Evolutionary conservation across 2,329 filamentous ascomycete species (phyloP).

Genomic region (Arthrobotrys musiformis): DNA sequence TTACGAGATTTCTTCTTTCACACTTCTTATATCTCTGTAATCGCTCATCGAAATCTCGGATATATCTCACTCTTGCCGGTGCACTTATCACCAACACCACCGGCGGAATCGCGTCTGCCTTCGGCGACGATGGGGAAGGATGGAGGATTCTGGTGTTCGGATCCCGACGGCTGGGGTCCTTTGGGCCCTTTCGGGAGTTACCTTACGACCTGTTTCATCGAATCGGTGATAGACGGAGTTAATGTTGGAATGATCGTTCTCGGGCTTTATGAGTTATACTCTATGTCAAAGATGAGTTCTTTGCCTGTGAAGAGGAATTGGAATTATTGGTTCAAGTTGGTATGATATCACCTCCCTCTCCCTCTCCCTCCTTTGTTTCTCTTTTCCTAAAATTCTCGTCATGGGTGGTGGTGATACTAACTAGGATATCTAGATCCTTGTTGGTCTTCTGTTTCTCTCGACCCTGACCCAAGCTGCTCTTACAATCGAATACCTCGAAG

Average conservation of each 20-base stretch:
- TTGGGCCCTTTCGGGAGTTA: conserved; percentile 85
- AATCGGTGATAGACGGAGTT: conserved; percentile 84
- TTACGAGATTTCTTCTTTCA: not conserved
- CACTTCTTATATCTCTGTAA: not conserved
- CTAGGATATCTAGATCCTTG: conserved; percentile 54
- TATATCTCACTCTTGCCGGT: not conserved
- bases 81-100: not conserved
- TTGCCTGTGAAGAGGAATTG: conserved; percentile 80
- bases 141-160: conserved; percentile 54
- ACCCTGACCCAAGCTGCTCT: conserved; percentile 75
- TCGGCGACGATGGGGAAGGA: conserved; percentile 54
- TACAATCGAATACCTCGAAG: conserved; percentile 76
- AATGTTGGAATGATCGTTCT: conserved; percentile 81
- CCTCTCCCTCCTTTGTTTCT: not conserved
- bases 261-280: conserved; percentile 81
- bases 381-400: not conserved
- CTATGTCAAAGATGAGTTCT: conserved; percentile 76
- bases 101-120: conserved; percentile 43
- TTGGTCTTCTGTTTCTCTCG: conserved; percentile 69
- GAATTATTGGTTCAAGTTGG: conserved; percentile 94
- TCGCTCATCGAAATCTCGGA: not conserved
- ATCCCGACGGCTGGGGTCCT: conserved; percentile 81
- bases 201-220: conserved; percentile 96
- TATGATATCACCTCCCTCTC: conserved; percentile 66
- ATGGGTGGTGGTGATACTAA: not conserved